Evolutionary conservation across 2,329 filamentous ascomycete species (phyloP), one percentile per base, ranked within the genome.

Genomic region (Atkinsonella texensis): DNA sequence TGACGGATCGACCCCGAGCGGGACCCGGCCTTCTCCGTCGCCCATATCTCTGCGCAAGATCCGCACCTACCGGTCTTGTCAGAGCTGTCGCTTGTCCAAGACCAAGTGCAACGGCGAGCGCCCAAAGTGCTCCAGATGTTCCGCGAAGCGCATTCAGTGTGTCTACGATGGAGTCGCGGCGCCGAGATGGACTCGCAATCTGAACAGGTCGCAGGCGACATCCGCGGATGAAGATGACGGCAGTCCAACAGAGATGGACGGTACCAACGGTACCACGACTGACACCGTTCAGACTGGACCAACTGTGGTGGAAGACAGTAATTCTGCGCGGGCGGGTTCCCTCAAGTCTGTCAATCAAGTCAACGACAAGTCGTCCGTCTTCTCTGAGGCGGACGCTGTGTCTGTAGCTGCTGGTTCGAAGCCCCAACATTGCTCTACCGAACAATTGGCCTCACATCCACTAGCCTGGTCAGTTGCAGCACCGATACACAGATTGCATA

Each of bases 31-130:
- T 43, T 60, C 63, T 32, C 53, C 60, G 31, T 59, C 63, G 33
- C 58, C 64, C 10, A 57, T 63, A 6, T 60, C 66, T 2, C 51
- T 68, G 46, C 61, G 65, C 43, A 70, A 69, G 60, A 69, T 69
- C 44, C 65, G 68, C 48, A 70, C 68, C 15, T 70, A 70, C 54
- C 66, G 68, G 23, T 69, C 67, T 28, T 70, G 68, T 50, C 67
- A 65, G 51, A 63, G 57, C 59, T 70, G 68, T 53, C 67, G 68
- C 46, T 54, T 68, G 23, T 69, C 67, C 53, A 70, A 70, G 64
- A 70, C 68, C 5, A 70, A 71, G 59, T 71, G 68, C 57, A 63
- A 70, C 47, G 69, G 68, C 61, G 66, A 65, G 55, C 65, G 67
- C 15, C 68, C 68, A 46, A 63, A 57, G 52, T 71, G 68, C 55